Evolutionary conservation across 805 yeast species (phyloP), one percentile per base, ranked within the genome.

Genomic region (Saccharomycopsis synnaedendra): DNA sequence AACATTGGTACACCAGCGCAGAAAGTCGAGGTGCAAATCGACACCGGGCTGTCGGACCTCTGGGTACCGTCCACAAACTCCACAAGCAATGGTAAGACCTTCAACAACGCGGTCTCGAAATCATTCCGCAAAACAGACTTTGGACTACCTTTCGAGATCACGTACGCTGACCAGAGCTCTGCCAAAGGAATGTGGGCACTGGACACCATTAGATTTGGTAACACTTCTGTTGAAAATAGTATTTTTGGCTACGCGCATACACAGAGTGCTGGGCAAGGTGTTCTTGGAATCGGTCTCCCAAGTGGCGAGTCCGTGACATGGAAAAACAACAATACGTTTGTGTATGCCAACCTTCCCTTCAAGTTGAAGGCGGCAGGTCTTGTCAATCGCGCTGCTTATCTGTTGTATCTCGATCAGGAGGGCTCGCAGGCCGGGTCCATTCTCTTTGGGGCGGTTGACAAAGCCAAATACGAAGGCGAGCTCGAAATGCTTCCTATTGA

Each of bases 41-140:
- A 83, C 57, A 83, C 89, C 1, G 93, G 90, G 2, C 82, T 89
- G 0, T 72, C 85, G 0, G 90, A 83, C 60, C 62, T 84, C 28
- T 82, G 86, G 85, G 75, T 82, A 3, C 53, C 53, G 9, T 33
- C 47, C 27, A 32, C 38, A 6, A 43, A 33, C 5, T 29, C 45
- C 28, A 41, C 32, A 29, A 40, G 35, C 10, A 8, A 33, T 5
- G 34, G 11, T 31, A 43, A 10, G 9, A 34, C 43, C 11, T 9
- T 8, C 28, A 43, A 43, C 28, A 32, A 32, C n/a, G 19, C 19
- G 19, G 8, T 45, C 8, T 5, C 31, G 10, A 34, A n/a, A 8
- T 9, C 10, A 1, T 8, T 9, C n/a, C 19, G 19, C 19, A 19
- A 19, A 19, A 19, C 19, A 19, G 2, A 19, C 2, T 19, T 19